Evolutionary conservation across 768 basidiomycete genomes (phyloP).

Genomic region (Boletus rex-veris): DNA sequence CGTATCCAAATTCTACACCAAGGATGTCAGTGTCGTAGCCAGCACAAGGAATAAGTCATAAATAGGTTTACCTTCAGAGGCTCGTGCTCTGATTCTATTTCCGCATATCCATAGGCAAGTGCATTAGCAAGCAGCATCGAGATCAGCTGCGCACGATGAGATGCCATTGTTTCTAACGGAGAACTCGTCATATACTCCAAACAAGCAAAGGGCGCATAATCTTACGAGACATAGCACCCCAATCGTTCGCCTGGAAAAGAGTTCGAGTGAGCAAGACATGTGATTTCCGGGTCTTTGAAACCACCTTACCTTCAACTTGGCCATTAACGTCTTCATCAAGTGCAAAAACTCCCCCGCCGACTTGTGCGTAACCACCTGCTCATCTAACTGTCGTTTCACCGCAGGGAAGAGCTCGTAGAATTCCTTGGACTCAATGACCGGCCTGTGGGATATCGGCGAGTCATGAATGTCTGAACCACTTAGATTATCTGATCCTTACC

Average conservation of each 20-base stretch:
- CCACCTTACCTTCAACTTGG: conserved; percentile 52
- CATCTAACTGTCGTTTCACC: conserved; percentile 46
- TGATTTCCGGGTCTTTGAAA: neutral
- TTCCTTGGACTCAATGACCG: conserved; percentile 58
- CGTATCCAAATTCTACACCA: conserved; percentile 51
- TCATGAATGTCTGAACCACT: neutral
- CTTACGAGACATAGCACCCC: conserved; percentile 63
- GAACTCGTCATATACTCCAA: neutral
- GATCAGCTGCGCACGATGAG: conserved; percentile 45
- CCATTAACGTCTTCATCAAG: conserved; percentile 61
- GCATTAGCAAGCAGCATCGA: conserved; percentile 43
- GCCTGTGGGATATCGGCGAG: conserved; percentile 22
- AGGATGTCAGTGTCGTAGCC: neutral
- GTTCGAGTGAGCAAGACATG: neutral
- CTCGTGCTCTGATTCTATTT: conserved; percentile 43
- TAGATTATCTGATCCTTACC: conserved; percentile 30
- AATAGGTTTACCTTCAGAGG: conserved; percentile 44
- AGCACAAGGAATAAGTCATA: neutral
- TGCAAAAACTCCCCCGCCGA: conserved; percentile 54
- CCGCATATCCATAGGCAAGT: conserved; percentile 44
- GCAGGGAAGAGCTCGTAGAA: conserved; percentile 54
- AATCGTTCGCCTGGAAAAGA: conserved; percentile 51
- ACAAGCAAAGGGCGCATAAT: neutral
- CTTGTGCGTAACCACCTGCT: conserved; percentile 45
- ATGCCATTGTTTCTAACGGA: conserved; percentile 42